phyloP scores from a whole-genome alignment of 1,284 basidiomycete species.

The Malassezia sp. region DNA sequence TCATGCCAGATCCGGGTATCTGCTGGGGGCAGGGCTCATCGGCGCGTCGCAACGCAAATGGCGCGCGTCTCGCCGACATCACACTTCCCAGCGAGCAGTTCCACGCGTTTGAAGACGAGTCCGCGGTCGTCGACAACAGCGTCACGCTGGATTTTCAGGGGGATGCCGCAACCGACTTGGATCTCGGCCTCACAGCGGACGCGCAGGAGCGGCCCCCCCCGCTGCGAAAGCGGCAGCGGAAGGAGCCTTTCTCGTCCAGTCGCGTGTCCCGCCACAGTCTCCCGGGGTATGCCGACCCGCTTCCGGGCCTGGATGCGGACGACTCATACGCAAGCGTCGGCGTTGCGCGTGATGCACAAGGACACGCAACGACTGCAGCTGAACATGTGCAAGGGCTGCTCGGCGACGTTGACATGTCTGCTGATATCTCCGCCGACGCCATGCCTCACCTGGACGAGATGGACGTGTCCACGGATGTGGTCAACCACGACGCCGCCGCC shows the following conservation, averaged over 20 bases:
- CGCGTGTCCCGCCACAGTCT: no score
- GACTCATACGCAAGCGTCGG: slow-evolving; percentile 34
- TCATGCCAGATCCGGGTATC: slow-evolving; percentile 57
- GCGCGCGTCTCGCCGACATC: slow-evolving; percentile 71
- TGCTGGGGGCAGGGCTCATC: slow-evolving; percentile 21
- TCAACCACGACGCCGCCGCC: no score
- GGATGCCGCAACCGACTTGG: slow-evolving; percentile 38
- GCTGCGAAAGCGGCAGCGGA: no score
- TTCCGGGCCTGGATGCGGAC: slow-evolving; percentile 42
- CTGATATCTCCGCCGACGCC: slow-evolving; percentile 11
- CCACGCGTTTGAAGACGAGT: slow-evolving; percentile 29
- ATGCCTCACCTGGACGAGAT: no score
- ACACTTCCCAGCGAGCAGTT: slow-evolving; percentile 31
- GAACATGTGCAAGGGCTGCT: slow-evolving; percentile 18
- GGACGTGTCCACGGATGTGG: neutral
- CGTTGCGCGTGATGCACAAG: slow-evolving; percentile 36
- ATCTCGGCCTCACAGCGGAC: slow-evolving; percentile 50
- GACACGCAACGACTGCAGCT: neutral
- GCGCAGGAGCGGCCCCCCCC: slow-evolving; percentile 30
- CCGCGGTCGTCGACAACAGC: no score
- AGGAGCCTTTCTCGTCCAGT: no score
- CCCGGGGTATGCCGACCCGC: no score
- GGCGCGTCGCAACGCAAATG: slow-evolving; percentile 19
- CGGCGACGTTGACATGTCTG: slow-evolving; percentile 18
- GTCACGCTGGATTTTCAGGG: no score